phyloP scores from a whole-genome alignment of 306 rosid genomes.

The Dalbergia cochinchinensis region DNA sequence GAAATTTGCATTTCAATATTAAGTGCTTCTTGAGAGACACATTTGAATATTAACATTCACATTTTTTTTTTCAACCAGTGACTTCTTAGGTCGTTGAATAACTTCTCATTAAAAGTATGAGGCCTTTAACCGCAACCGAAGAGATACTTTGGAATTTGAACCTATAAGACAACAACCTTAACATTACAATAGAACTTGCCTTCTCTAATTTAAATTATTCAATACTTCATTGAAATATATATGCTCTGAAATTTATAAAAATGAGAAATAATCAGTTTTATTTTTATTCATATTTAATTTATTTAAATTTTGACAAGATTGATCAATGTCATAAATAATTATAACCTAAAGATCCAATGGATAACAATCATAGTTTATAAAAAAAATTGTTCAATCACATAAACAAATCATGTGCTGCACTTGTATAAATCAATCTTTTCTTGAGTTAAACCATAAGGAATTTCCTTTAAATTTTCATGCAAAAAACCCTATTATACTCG shows the following conservation, averaged over 20 bases:
- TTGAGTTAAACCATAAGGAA: no score
- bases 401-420: no score
- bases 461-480: no score
- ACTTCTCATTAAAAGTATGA: not conserved
- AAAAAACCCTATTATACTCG: no score
- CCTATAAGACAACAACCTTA: no score
- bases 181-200: no score
- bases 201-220: no score
- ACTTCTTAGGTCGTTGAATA: not conserved
- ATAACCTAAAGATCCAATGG: not conserved
- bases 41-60: not conserved
- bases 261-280: not conserved
- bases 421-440: no score
- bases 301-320: not conserved
- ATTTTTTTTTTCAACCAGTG: not conserved
- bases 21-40: not conserved
- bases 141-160: no score
- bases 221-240: not conserved
- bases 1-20: conserved; percentile 19
- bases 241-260: not conserved
- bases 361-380: no score
- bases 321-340: not conserved
- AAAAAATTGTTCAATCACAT: no score
- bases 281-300: not conserved
- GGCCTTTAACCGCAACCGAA: no score